Percentiles rank a stretch among this genome's conserved stretches.
These are phyloP conservation scores for Alternaria burnsii DNA, from an alignment of 2,329 filamentous ascomycete species.

Conservation along the genomic window DNA sequence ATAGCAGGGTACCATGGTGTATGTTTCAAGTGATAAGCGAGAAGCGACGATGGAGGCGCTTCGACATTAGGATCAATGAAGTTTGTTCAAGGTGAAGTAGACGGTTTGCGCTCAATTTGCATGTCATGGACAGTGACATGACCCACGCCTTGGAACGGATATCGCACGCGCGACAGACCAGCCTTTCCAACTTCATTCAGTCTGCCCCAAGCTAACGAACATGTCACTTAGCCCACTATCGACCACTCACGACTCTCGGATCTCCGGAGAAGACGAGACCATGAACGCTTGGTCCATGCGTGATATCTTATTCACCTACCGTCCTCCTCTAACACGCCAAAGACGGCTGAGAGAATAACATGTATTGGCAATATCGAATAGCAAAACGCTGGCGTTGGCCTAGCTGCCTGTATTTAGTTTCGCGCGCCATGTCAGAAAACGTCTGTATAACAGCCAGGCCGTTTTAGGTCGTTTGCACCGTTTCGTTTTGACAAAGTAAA, in stretches of 20 bases:
- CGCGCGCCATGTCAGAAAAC: not conserved
- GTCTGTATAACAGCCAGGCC: not conserved
- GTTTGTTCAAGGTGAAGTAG: not conserved
- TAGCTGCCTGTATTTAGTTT: not conserved
- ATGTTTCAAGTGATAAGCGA: not conserved
- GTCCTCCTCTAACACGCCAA: not conserved
- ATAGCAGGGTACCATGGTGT: not conserved
- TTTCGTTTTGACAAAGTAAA: not conserved
- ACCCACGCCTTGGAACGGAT: not conserved
- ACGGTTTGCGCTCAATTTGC: not conserved
- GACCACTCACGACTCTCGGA: not conserved
- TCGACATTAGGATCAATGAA: not conserved
- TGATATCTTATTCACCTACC: not conserved
- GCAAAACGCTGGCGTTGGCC: not conserved
- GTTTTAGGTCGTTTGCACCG: not conserved
- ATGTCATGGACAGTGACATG: not conserved
- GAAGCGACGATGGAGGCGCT: not conserved
- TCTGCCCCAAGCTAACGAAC: not conserved
- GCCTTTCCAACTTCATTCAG: not conserved
- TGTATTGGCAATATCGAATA: constrained; percentile 1
- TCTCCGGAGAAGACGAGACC: not conserved
- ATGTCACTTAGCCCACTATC: not conserved
- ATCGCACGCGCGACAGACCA: not conserved
- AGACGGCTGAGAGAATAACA: not conserved
- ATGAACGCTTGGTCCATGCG: not conserved